Evolutionary conservation across 73 alveolate genomes (phyloP).

Genomic region (Paramecium caudatum): DNA sequence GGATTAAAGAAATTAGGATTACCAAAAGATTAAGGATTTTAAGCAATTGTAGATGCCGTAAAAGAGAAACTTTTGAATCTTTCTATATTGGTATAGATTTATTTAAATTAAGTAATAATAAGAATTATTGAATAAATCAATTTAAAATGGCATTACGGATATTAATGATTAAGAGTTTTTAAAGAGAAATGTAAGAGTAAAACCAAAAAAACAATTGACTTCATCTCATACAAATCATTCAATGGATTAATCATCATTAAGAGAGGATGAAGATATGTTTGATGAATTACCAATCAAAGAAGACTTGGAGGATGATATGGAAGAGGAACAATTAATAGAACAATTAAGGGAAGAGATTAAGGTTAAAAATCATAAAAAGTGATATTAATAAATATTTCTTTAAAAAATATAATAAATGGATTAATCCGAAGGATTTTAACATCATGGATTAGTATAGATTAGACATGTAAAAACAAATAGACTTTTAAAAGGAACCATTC

Average conservation of each 20-base stretch:
- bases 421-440: too few relatives aligned
- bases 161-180: slow-evolving; percentile 22
- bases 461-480: background rate
- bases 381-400: slow-evolving; percentile 25
- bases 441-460: too few relatives aligned
- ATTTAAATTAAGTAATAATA: slow-evolving; percentile 17
- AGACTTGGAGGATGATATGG: slow-evolving; percentile 27
- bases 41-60: background rate
- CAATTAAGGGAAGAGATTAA: slow-evolving; percentile 46
- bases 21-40: slow-evolving; percentile 1
- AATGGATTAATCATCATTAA: slow-evolving; percentile 17
- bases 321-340: slow-evolving; percentile 5
- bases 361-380: slow-evolving; percentile 34
- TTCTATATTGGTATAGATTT: background rate
- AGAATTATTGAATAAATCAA: slow-evolving; percentile 45
- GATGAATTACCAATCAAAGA: slow-evolving; percentile 45
- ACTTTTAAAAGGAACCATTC: slow-evolving; percentile 2
- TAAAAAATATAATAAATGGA: background rate
- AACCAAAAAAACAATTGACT: slow-evolving; percentile 9
- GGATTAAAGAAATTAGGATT: slow-evolving; percentile 43
- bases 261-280: slow-evolving; percentile 31
- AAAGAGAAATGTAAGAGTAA: slow-evolving; percentile 56
- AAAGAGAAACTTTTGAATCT: slow-evolving; percentile 11
- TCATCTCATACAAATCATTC: slow-evolving; percentile 49
- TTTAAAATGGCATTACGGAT: background rate